phyloP scores from a whole-genome alignment of 495 filamentous ascomycete species.

The Letharia lupina region DNA sequence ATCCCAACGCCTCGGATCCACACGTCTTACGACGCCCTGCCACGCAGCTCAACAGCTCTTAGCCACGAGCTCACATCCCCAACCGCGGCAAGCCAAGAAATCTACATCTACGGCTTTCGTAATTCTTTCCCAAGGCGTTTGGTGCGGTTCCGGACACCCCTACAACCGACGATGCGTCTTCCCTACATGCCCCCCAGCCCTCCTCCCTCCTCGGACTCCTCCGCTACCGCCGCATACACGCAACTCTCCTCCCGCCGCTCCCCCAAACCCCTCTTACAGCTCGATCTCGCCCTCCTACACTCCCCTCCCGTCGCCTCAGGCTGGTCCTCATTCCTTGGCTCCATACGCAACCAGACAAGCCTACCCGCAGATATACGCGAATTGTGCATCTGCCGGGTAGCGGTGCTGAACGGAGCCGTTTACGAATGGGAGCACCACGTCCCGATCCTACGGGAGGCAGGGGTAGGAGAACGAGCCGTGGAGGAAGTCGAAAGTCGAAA shows the following conservation, averaged over 20 bases:
- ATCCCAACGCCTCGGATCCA: neutral
- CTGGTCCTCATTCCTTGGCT: slow-evolving; percentile 72
- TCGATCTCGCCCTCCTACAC: slow-evolving; percentile 70
- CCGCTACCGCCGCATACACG: slow-evolving; percentile 34
- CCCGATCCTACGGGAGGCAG: slow-evolving; percentile 45
- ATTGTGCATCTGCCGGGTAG: slow-evolving; percentile 65
- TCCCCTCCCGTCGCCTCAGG: slow-evolving; percentile 64
- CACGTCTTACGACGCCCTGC: neutral
- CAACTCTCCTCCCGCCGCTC: slow-evolving; percentile 44
- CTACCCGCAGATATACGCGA: slow-evolving; percentile 56
- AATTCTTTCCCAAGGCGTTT: neutral
- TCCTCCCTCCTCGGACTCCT: slow-evolving; percentile 34
- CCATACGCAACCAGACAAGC: slow-evolving; percentile 58
- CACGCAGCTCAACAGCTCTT: neutral
- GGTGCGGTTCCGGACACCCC: no score
- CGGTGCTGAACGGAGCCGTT: slow-evolving; percentile 61
- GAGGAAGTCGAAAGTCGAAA: slow-evolving; percentile 13
- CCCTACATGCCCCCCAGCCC: slow-evolving; percentile 57
- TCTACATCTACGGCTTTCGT: neutral
- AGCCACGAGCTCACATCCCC: neutral
- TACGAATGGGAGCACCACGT: slow-evolving; percentile 76
- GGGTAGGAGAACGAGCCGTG: slow-evolving; percentile 16
- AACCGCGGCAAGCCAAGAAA: neutral
- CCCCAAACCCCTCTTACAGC: slow-evolving; percentile 54
- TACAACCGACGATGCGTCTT: slow-evolving; percentile 52